Percentiles rank a stretch among this genome's conserved stretches.
These are phyloP conservation scores for Musa itinerans DNA, from an alignment of 176 grass and related monocot genomes.

Conservation along the genomic window DNA sequence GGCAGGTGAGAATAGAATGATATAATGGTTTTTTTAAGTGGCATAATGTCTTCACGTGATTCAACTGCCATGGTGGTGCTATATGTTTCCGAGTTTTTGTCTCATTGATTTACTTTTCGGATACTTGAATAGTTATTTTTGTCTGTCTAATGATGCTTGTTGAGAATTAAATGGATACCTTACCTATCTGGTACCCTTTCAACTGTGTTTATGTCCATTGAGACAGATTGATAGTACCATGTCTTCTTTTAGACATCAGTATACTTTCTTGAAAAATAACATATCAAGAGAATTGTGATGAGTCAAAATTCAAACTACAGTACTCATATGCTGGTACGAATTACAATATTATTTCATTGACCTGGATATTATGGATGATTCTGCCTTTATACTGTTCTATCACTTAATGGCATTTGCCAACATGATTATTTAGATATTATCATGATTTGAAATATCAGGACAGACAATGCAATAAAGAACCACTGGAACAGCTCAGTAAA, in stretches of 20 bases:
- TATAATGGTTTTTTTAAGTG: neutral
- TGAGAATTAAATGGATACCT: neutral
- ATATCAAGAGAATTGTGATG: neutral
- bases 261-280: neutral
- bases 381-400: neutral
- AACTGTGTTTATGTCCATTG: neutral
- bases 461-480: slow-evolving; percentile 97
- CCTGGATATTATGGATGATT: neutral
- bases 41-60: neutral
- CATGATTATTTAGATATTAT: neutral
- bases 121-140: neutral
- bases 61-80: neutral
- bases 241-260: neutral
- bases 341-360: neutral
- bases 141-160: too few species aligned
- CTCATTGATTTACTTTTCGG: neutral
- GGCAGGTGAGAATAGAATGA: slow-evolving; percentile 39
- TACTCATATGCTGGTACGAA: neutral
- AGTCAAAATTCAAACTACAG: neutral
- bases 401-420: neutral
- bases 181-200: neutral
- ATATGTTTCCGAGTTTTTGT: neutral
- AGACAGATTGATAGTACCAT: neutral
- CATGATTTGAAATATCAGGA: slow-evolving; percentile 33
- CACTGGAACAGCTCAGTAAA: slow-evolving; percentile 98